phyloP scores from a whole-genome alignment of 208 protist genomes.

The Leishmania aethiopica region DNA sequence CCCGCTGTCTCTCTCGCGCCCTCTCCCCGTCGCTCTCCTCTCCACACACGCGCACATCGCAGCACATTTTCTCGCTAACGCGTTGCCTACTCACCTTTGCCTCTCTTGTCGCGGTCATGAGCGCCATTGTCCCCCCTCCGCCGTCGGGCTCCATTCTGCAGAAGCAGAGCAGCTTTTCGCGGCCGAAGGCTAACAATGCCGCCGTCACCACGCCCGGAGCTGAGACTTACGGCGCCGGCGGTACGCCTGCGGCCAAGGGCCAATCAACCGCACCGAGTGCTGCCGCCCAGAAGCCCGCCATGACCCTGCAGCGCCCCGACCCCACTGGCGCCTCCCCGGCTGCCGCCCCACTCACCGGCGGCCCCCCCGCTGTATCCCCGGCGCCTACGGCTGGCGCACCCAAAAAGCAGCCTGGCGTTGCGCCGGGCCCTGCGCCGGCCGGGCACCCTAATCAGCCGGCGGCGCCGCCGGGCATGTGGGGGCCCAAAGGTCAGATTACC shows the following conservation, averaged over 20 bases:
- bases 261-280: slow-evolving; percentile 6
- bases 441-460: background rate
- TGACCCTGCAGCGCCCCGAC: background rate
- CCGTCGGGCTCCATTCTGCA: slow-evolving; percentile 27
- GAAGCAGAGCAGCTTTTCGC: slow-evolving; percentile 44
- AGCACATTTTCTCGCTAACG: background rate
- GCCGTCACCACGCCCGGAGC: slow-evolving; percentile 11
- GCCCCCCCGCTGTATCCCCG: background rate
- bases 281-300: background rate
- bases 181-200: slow-evolving; percentile 18
- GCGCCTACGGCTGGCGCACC: background rate
- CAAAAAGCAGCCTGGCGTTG: background rate
- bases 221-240: background rate
- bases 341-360: background rate
- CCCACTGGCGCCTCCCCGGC: background rate
- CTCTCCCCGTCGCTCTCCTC: no score
- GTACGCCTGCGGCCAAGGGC: background rate
- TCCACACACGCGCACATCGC: background rate
- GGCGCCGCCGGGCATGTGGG: slow-evolving; percentile 29
- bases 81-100: background rate
- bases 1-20: background rate
- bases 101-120: slow-evolving; percentile 9
- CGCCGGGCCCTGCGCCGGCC: background rate
- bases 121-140: slow-evolving; percentile 30
- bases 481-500: slow-evolving; percentile 21